Evolutionary conservation across 768 basidiomycete genomes (phyloP).

Genomic region (Naganishia vaughanmartiniae): DNA sequence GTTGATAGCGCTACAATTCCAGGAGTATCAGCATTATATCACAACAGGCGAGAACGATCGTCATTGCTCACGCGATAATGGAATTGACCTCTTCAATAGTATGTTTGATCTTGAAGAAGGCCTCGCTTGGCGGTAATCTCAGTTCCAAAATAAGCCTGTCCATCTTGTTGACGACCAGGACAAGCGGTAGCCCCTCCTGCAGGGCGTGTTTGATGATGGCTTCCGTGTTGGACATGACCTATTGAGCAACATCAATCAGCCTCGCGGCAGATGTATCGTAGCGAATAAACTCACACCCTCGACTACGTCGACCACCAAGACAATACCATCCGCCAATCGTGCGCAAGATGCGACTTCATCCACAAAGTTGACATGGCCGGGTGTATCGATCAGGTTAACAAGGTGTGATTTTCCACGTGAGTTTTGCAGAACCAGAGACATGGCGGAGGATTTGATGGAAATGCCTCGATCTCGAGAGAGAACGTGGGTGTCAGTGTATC

Average conservation of each 20-base stretch:
- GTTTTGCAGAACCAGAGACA: constrained; percentile 82
- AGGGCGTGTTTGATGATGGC: constrained; percentile 81
- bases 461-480: constrained; percentile 83
- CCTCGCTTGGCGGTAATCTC: constrained; percentile 89
- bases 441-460: constrained; percentile 93
- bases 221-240: constrained; percentile 81
- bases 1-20: constrained; percentile 63
- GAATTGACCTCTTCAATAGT: constrained; percentile 98
- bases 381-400: constrained; percentile 91
- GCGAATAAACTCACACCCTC: constrained; percentile 67
- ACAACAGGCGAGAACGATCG: constrained; percentile 3
- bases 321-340: constrained; percentile 81
- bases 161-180: constrained; percentile 94
- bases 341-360: constrained; percentile 90
- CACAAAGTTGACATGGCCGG: constrained; percentile 97
- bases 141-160: constrained; percentile 95
- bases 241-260: constrained; percentile 52
- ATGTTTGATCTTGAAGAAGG: constrained; percentile 98
- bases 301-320: constrained; percentile 95
- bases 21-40: not conserved
- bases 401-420: constrained; percentile 90
- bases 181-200: constrained; percentile 83
- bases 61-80: constrained; percentile 71
- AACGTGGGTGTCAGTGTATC: constrained; percentile 93
- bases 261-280: not conserved